These are phyloP conservation scores for Ceratocystis variospora DNA, from an alignment of 2,329 filamentous ascomycete genomes.

Conservation along the genomic window DNA sequence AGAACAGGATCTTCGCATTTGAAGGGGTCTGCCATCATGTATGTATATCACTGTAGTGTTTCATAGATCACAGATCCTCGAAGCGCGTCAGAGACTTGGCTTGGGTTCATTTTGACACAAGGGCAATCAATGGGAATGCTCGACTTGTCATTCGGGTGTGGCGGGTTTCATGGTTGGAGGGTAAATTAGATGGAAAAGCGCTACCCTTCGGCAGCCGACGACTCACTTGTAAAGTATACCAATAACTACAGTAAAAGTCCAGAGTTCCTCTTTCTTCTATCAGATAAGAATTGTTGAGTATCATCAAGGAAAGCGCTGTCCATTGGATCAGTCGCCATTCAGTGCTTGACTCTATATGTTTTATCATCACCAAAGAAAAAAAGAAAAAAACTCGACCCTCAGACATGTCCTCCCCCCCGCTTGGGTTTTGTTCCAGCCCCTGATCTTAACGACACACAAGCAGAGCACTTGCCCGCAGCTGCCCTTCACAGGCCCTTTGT, in stretches of 20 bases:
- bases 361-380: slow-evolving; percentile 70
- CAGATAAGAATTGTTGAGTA: slow-evolving; percentile 18
- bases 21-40: no score
- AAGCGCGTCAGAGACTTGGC: no score
- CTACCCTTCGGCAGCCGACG: neutral
- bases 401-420: no score
- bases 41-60: no score
- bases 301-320: slow-evolving; percentile 19
- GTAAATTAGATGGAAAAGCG: neutral
- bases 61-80: no score
- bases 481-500: neutral
- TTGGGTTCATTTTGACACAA: no score
- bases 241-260: neutral
- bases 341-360: slow-evolving; percentile 97
- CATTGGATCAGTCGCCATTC: slow-evolving; percentile 36
- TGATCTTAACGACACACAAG: neutral
- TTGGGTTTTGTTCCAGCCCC: neutral
- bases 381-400: neutral
- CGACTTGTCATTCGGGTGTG: neutral
- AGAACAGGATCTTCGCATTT: no score
- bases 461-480: slow-evolving; percentile 12
- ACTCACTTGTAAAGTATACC: no score
- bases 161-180: neutral
- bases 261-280: slow-evolving; percentile 12
- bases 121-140: no score